Evolutionary conservation across 768 basidiomycete genomes (phyloP), one percentile per base, ranked within the genome.

Genomic region (Xanthoconium stramineum): DNA sequence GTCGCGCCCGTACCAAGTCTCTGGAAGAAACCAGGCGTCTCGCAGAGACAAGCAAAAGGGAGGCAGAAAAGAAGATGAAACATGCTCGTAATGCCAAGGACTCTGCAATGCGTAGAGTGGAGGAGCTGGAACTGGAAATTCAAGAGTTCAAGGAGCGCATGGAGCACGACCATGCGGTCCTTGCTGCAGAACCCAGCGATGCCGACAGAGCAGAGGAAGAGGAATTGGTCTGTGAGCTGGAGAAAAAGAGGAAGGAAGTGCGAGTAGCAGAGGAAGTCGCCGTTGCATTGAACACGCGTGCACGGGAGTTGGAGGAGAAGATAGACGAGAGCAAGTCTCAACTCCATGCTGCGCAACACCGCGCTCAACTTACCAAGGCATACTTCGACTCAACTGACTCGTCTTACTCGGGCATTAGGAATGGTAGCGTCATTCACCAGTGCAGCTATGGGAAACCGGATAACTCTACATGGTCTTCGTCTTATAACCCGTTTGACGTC

Each of bases 51-150:
- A 72, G 78, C 50, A 89, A 85, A 67, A 81, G 85, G 44, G 95
- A 98, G 46, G 92, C 88, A 5, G 96, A 98, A 73, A 94, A 91
- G 76, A 86, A 86, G 62, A 78, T 95, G 56, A 89, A 85, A 64
- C 76, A 79, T n/a, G 84, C 83, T 15, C 84, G 85, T 68, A 77
- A 67, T 42, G 75, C 80, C 57, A 82, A 87, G 35, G 86, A 90
- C 64, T 84, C 78, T 52, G 81, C 87, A 0, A 76, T 70, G 20
- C 79, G 78, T 62, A 78, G 81, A 40, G 79, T 88, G 66, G 79
- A 81, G 32, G 74, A 78, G 56, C 75, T 89, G 52, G 82, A 85
- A 57, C 74, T 81, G 57, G 84, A 88, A 66, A 87, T 90, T 47
- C 72, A 72, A 56, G 70, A 72, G 49, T 63, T 91, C 45, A 80